Evolutionary conservation across 1,284 basidiomycete species (phyloP), one percentile per base, ranked within the genome.

Genomic region (Fomitopsis pinicola): DNA sequence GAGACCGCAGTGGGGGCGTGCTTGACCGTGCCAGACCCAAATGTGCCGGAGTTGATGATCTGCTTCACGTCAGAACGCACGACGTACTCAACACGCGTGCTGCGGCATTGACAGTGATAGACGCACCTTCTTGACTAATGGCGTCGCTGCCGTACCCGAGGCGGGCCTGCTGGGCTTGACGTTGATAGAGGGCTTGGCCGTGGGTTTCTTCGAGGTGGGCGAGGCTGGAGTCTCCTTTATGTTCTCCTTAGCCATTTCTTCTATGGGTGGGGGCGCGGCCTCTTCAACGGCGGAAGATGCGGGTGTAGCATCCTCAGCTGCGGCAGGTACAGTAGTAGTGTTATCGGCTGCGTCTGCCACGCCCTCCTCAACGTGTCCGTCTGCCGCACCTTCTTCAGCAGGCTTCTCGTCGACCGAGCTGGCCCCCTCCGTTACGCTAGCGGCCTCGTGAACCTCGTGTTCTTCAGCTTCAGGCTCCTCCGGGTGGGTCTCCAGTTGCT

Each of bases 21-120:
- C 73, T 86, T 90, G 59, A 80, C 76, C 62, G 78, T 67, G 63
- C 85, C 84, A 69, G 81, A 69, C 64, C 86, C 84, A 77, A 88
- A 87, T 65, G 86, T 88, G 66, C 87, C 84, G 62, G 86, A 84
- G 73, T 77, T 85, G 67, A 88, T 77, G 63, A 88, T 80, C 89
- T 91, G 71, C 50, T 55, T 17, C 35, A 55, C 59, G 58, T 53
- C 19, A 58, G 5, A 55, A 30, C 35, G 10, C 57, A 50, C 50
- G 33, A 38, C 42, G 48, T 44, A 53, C 30, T 54, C 42, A 62
- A 45, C 42, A 61, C 53, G 59, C 33, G 63, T 65, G 28, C 9
- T 50, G 12, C 28, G 28, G 22, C 28, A 12, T 33, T 15, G 6
- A 33, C 26, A 50, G 28, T 4, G 48, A n/a, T 17, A 30, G 48